Evolutionary conservation across 139 green algal species (phyloP).

Genomic region (Chlamydomonas schloesseri): DNA sequence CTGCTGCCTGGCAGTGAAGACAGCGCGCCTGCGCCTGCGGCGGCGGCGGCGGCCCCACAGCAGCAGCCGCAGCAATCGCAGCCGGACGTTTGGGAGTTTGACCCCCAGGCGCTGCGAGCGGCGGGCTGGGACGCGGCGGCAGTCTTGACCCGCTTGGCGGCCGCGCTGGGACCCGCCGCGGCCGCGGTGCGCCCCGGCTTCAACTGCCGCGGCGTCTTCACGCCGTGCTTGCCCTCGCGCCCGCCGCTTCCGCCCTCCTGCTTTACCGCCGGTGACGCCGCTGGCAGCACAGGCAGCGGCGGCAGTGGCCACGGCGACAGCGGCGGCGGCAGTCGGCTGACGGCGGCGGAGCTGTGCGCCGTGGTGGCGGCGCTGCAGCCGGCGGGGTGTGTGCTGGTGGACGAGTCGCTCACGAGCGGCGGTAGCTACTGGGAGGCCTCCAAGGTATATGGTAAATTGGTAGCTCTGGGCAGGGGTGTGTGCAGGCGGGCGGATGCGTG

Average conservation of each 20-base stretch:
- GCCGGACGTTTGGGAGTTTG: conserved; percentile 81
- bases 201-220: conserved; percentile 84
- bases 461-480: no score
- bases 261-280: conserved; percentile 34
- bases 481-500: no score
- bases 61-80: conserved; percentile 49
- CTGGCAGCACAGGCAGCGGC: no score
- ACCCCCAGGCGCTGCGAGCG: conserved; percentile 49
- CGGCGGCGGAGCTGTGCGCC: conserved; percentile 68
- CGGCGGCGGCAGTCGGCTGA: no score
- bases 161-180: conserved; percentile 46
- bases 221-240: background rate
- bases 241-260: conserved; percentile 9
- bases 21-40: background rate
- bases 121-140: conserved; percentile 25
- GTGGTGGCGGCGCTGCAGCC: conserved; percentile 84
- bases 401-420: conserved; percentile 92
- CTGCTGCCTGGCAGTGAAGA: background rate
- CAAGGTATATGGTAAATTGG: conserved; percentile 62
- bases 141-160: conserved; percentile 63
- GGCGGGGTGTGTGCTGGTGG: conserved; percentile 77
- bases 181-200: conserved; percentile 59
- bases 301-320: no score
- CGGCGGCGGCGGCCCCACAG: background rate
- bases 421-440: conserved; percentile 82